Evolutionary conservation across 192 early-diverging fungal genomes (phyloP).

Genomic region (Coemansia sp.): DNA sequence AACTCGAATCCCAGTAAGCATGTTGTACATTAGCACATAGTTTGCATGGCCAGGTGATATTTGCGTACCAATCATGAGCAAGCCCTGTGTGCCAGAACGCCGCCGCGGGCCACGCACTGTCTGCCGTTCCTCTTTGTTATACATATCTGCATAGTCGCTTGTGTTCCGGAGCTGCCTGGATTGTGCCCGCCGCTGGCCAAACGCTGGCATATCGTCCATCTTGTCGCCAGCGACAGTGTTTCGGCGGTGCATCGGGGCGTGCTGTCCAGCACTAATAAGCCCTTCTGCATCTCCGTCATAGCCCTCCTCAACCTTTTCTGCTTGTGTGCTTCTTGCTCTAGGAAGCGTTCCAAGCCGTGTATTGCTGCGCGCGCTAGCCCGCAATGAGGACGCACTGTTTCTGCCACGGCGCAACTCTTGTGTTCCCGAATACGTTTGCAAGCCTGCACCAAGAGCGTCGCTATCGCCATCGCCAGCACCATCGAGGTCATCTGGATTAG

Average conservation of each 20-base stretch:
- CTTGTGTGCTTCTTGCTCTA: constrained; percentile 1
- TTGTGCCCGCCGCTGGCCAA: constrained; percentile 12
- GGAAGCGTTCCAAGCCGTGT: constrained; percentile 15
- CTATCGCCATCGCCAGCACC: not conserved
- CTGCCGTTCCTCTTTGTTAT: constrained; percentile 35
- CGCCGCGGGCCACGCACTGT: constrained; percentile 36
- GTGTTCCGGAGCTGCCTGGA: constrained; percentile 43
- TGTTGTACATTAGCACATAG: constrained; percentile 98
- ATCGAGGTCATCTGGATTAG: not conserved
- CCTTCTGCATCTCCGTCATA: constrained; percentile 52
- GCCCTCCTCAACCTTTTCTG: constrained; percentile 30
- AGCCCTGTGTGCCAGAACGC: constrained; percentile 25
- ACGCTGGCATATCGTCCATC: constrained; percentile 12
- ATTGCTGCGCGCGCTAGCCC: constrained; percentile 22
- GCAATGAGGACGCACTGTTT: not conserved
- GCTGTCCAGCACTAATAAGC: constrained; percentile 14
- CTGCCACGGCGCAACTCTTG: not conserved
- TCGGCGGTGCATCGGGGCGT: constrained; percentile 38
- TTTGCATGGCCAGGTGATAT: constrained; percentile 94
- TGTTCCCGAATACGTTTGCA: constrained; percentile 1
- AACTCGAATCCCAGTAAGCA: constrained; percentile 95
- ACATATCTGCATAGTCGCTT: constrained; percentile 35
- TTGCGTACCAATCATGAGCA: constrained; percentile 66
- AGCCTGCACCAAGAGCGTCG: not conserved
- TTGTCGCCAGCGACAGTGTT: constrained; percentile 54